phyloP scores from a whole-genome alignment of 805 yeast genomes.

The Ogataea trehalophila region DNA sequence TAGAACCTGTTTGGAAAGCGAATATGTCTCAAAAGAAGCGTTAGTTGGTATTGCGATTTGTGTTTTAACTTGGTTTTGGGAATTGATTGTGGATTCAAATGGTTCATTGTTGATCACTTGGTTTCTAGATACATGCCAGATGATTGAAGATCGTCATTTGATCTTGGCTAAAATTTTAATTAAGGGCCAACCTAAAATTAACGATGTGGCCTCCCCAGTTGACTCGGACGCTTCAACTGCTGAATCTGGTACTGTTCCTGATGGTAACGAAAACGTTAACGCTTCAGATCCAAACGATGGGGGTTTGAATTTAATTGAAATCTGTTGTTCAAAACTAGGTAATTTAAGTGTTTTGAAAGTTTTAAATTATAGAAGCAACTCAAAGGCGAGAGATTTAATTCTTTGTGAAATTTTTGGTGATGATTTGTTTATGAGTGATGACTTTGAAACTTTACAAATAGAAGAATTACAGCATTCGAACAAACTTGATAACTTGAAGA shows the following conservation, averaged over 20 bases:
- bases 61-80: slow-evolving; percentile 73
- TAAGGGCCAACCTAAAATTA: slow-evolving; percentile 12
- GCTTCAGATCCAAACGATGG: slow-evolving; percentile 1
- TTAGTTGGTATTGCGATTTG: slow-evolving; percentile 68
- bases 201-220: not conserved
- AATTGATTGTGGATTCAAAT: slow-evolving; percentile 75
- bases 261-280: not conserved
- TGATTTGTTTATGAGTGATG: slow-evolving; percentile 20
- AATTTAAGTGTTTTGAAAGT: slow-evolving; percentile 77
- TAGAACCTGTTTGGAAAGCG: slow-evolving; percentile 85
- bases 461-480: slow-evolving; percentile 19
- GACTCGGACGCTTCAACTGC: not conserved
- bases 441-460: not conserved
- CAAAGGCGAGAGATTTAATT: slow-evolving; percentile 54
- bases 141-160: slow-evolving; percentile 55
- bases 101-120: slow-evolving; percentile 89
- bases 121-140: slow-evolving; percentile 81
- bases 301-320: slow-evolving; percentile 13
- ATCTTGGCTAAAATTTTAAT: slow-evolving; percentile 37
- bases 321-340: slow-evolving; percentile 57
- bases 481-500: slow-evolving; percentile 28
- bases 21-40: slow-evolving; percentile 62
- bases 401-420: slow-evolving; percentile 64
- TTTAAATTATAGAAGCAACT: slow-evolving; percentile 62
- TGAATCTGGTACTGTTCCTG: not conserved